phyloP scores from a whole-genome alignment of 2,329 filamentous ascomycete species.

The Aspergillus viridinutans region DNA sequence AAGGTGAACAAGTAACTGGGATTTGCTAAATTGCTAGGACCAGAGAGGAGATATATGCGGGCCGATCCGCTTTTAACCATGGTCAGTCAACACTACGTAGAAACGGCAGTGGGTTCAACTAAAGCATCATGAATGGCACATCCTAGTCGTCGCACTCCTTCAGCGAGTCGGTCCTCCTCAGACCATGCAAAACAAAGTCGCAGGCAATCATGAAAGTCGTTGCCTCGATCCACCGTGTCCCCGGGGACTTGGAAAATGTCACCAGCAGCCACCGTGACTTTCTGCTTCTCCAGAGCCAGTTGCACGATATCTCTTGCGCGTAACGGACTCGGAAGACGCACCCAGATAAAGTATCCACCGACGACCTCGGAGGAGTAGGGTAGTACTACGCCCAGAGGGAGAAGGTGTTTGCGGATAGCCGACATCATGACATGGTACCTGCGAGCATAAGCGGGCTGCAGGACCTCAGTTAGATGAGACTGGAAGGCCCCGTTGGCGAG shows the following conservation, averaged over 20 bases:
- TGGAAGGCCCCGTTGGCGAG: conserved; percentile 51
- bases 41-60: no score
- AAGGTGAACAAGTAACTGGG: no score
- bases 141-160: conserved; percentile 64
- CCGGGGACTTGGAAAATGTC: conserved; percentile 64
- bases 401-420: conserved; percentile 57
- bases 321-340: conserved; percentile 56
- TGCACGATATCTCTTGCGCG: conserved; percentile 54
- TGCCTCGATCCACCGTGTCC: conserved; percentile 47
- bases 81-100: not conserved
- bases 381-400: conserved; percentile 56
- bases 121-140: conserved; percentile 14
- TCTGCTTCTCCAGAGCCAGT: conserved; percentile 58
- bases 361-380: conserved; percentile 44
- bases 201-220: conserved; percentile 57
- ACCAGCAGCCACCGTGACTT: conserved; percentile 65
- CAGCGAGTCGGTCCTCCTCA: conserved; percentile 59
- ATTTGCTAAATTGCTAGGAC: no score
- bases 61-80: no score
- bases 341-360: conserved; percentile 85
- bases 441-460: conserved; percentile 54
- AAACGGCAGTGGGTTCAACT: not conserved
- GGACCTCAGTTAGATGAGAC: conserved; percentile 47
- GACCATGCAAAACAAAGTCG: conserved; percentile 72
- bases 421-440: conserved; percentile 54